phyloP scores from a whole-genome alignment of 2,329 filamentous ascomycete species.

The Fusarium incarnatum region DNA sequence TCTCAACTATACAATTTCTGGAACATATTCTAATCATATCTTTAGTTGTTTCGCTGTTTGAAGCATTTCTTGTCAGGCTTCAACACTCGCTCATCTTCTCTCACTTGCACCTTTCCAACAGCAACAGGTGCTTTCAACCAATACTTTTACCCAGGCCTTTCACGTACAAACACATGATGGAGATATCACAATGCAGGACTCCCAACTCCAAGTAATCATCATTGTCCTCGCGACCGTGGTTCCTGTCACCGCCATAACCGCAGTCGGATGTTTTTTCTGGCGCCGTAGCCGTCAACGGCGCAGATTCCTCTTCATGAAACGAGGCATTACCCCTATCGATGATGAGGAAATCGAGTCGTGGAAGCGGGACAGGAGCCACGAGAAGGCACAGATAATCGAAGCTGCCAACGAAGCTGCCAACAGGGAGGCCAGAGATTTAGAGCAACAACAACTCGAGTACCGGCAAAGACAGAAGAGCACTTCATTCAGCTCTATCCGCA shows the following conservation, averaged over 20 bases:
- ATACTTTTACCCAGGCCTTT: conserved; percentile 3
- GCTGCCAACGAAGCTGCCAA: conserved; percentile 30
- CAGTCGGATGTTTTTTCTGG: conserved; percentile 52
- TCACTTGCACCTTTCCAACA: conserved; percentile 7
- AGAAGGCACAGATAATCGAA: conserved; percentile 49
- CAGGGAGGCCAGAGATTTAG: conserved; percentile 10
- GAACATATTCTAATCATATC: conserved; percentile 15
- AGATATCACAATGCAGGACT: conserved; percentile 41
- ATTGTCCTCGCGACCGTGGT: conserved; percentile 66
- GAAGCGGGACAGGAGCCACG: conserved; percentile 58
- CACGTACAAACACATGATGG: conserved; percentile 36
- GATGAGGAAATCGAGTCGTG: conserved; percentile 75
- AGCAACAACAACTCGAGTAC: conserved; percentile 26
- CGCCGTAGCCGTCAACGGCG: conserved; percentile 54
- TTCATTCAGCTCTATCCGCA: conserved; percentile 54
- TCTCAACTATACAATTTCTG: background rate
- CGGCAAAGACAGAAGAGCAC: conserved; percentile 48
- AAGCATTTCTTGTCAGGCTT: conserved; percentile 4
- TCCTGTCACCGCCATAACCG: conserved; percentile 54
- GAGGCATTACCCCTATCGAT: conserved; percentile 70
- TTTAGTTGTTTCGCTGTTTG: conserved; percentile 9
- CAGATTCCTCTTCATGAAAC: conserved; percentile 58
- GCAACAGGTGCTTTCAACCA: background rate
- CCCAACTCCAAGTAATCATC: conserved; percentile 57
- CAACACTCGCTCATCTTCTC: conserved; percentile 17